phyloP scores from a whole-genome alignment of 179 eudicot species.

The Kewa caespitosa region DNA sequence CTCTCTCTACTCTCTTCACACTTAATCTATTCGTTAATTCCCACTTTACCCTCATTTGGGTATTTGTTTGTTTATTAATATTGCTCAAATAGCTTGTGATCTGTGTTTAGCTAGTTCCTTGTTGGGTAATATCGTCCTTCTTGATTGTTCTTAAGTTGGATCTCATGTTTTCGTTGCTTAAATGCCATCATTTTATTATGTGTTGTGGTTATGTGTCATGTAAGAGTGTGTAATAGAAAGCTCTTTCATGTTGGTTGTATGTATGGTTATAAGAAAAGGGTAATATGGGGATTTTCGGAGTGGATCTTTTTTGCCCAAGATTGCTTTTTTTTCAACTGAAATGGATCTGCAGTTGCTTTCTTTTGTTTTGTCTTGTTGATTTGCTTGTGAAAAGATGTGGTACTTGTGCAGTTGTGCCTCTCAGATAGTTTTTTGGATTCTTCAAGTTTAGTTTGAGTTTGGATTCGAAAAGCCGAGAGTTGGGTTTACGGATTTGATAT shows the following conservation, averaged over 20 bases:
- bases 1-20: background rate
- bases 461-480: no score
- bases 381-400: background rate
- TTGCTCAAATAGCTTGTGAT: background rate
- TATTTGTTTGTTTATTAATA: background rate
- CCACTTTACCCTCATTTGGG: background rate
- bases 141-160: background rate
- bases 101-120: background rate
- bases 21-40: background rate
- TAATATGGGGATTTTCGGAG: background rate
- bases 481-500: background rate
- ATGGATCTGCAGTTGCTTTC: background rate
- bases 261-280: background rate
- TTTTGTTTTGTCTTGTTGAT: background rate
- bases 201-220: background rate
- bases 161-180: background rate
- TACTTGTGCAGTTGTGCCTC: background rate
- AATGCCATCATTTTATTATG: background rate
- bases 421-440: background rate
- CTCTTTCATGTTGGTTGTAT: background rate
- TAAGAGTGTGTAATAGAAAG: background rate
- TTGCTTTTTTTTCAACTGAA: background rate
- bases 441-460: background rate
- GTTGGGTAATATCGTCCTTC: background rate
- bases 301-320: background rate